phyloP scores from a whole-genome alignment of 331 rosid genomes.

The Acacia concinna region DNA sequence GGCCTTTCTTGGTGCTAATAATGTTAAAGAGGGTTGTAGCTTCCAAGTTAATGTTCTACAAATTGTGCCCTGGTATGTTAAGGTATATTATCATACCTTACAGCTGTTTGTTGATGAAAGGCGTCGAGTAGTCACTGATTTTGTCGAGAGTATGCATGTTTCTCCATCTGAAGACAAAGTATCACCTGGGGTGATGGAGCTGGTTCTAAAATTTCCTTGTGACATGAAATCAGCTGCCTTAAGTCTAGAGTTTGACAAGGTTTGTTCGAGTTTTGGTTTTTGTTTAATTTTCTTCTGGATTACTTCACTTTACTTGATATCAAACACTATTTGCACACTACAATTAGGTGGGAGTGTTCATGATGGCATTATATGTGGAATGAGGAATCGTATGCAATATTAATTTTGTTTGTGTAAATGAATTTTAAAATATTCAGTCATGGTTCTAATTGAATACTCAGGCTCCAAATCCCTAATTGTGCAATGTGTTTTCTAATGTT shows the following conservation, averaged over 20 bases:
- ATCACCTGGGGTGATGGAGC: slow-evolving; percentile 88
- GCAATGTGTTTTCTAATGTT: not conserved
- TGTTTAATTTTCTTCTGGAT: slow-evolving; percentile 7
- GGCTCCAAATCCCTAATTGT: not conserved
- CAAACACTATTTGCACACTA: not conserved
- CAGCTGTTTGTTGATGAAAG: slow-evolving; percentile 61
- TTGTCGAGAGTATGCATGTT: slow-evolving; percentile 70
- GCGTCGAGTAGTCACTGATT: slow-evolving; percentile 48
- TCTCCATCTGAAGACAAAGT: slow-evolving; percentile 93
- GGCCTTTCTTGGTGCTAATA: slow-evolving; percentile 35
- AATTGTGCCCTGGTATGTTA: slow-evolving; percentile 96
- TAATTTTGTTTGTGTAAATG: not conserved
- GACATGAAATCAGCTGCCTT: slow-evolving; percentile 69
- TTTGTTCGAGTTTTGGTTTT: slow-evolving; percentile 26
- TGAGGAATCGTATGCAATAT: not conserved
- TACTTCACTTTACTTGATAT: slow-evolving; percentile 6
- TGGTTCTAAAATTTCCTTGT: slow-evolving; percentile 79
- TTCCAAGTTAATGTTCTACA: slow-evolving; percentile 80
- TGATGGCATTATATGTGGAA: slow-evolving; percentile 18
- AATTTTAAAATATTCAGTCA: not conserved
- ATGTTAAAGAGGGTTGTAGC: slow-evolving; percentile 52
- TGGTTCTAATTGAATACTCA: not conserved
- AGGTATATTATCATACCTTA: slow-evolving; percentile 85
- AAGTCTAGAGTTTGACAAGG: slow-evolving; percentile 84
- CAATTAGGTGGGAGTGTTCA: slow-evolving; percentile 8